Evolutionary conservation across 441 rosid species (phyloP).

Genomic region (Pelargonium myrrhifolium): DNA sequence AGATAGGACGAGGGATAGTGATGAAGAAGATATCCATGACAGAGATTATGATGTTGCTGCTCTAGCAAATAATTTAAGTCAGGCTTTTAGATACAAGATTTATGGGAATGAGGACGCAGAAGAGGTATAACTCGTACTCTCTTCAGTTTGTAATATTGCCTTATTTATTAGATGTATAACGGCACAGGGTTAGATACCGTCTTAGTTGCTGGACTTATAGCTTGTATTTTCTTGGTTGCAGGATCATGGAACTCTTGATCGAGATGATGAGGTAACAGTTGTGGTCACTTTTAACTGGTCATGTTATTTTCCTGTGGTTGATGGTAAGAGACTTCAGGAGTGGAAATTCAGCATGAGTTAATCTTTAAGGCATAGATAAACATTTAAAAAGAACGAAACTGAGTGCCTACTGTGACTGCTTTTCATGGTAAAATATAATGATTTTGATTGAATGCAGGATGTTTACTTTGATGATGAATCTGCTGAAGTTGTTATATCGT

Average conservation of each 20-base stretch:
- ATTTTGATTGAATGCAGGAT: constrained; percentile 44
- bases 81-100: constrained; percentile 79
- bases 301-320: constrained; percentile 1
- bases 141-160: not conserved
- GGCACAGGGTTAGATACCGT: not conserved
- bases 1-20: constrained; percentile 86
- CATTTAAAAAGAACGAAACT: not conserved
- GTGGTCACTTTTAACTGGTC: constrained; percentile 9
- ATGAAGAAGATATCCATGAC: constrained; percentile 83
- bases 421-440: not conserved
- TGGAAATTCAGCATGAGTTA: constrained; percentile 9
- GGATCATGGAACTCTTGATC: constrained; percentile 64
- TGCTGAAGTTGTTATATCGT: constrained; percentile 84
- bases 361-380: not conserved
- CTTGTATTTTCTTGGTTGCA: constrained; percentile 30
- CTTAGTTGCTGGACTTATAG: not conserved
- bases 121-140: constrained; percentile 46
- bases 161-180: no score
- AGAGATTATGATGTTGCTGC: constrained; percentile 94
- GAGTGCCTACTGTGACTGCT: not conserved
- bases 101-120: constrained; percentile 72
- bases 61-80: constrained; percentile 80
- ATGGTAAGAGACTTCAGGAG: not conserved
- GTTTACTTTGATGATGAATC: constrained; percentile 93
- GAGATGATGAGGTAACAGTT: constrained; percentile 66